These are phyloP conservation scores for Yarrowia divulgata DNA, from an alignment of 805 yeast species.

Conservation along the genomic window DNA sequence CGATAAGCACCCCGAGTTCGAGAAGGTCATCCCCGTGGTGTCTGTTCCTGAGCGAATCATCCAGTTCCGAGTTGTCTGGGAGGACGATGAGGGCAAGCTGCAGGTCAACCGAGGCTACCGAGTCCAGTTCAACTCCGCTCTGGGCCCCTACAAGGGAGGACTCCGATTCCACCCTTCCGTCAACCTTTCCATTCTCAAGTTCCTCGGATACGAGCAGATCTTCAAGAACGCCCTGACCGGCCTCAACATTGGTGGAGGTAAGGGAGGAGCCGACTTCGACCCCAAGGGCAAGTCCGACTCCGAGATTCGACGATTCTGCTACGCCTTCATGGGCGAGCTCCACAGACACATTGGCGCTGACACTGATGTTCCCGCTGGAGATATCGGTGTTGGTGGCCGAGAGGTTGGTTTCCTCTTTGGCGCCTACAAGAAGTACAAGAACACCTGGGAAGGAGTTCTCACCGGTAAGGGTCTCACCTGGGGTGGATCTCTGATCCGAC, in stretches of 20 bases:
- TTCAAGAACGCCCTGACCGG: conserved; percentile 98
- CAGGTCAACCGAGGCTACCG: conserved; percentile 98
- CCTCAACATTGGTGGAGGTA: conserved; percentile 98
- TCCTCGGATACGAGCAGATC: conserved; percentile 97
- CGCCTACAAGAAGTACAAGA: conserved; percentile 90
- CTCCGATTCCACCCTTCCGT: conserved; percentile 97
- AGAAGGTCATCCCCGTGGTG: conserved; percentile 85
- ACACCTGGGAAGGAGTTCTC: conserved; percentile 95
- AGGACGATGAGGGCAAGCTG: conserved; percentile 88
- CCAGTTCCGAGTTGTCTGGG: conserved; percentile 98
- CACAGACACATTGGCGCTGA: conserved; percentile 96
- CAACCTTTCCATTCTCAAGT: conserved; percentile 91
- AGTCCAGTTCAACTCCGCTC: conserved; percentile 97
- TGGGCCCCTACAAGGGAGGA: conserved; percentile 99
- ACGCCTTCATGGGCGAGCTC: conserved; percentile 93
- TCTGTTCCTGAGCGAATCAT: conserved; percentile 95
- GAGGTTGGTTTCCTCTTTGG: conserved; percentile 95
- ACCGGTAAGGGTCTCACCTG: conserved; percentile 98
- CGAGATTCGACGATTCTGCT: conserved; percentile 97
- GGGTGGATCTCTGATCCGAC: conserved; percentile 99
- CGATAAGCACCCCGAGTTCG: conserved; percentile 86
- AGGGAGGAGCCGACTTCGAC: conserved; percentile 96
- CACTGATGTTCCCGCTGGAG: conserved; percentile 99
- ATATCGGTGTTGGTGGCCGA: conserved; percentile 97
- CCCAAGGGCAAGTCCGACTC: conserved; percentile 92